Conservation (phyloP, 495 filamentous ascomycete species). For the Aspergillus kassunensis region DNA sequence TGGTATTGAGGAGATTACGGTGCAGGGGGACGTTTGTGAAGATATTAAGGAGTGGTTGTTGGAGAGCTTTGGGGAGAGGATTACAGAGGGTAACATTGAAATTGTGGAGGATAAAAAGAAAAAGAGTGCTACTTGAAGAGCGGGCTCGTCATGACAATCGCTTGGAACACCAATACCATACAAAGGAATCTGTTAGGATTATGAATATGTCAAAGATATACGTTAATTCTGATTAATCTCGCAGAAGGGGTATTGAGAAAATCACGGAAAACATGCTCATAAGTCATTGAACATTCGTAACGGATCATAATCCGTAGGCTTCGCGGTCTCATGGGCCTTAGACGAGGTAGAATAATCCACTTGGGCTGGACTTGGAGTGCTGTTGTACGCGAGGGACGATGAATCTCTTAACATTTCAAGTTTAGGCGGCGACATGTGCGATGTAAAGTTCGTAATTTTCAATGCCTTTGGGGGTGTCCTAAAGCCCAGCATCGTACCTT, state of each 20-base stretch:
- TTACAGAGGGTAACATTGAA: conserved; percentile 94
- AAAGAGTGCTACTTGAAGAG: conserved; percentile 35
- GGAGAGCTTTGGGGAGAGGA: conserved; percentile 73
- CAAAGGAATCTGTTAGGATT: not conserved
- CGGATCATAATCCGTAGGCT: conserved; percentile 24
- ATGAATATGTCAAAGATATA: not conserved
- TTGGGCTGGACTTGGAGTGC: conserved; percentile 7
- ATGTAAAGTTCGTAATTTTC: not conserved
- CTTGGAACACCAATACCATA: not conserved
- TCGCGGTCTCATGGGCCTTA: not conserved
- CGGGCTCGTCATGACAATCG: conserved; percentile 23
- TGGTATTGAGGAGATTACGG: conserved; percentile 92
- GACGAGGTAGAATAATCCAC: conserved; percentile 8
- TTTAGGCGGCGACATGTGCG: not conserved
- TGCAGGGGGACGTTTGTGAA: conserved; percentile 94
- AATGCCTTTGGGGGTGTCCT: not conserved
- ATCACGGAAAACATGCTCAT: conserved; percentile 14
- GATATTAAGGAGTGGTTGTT: conserved; percentile 88
- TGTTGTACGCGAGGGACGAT: conserved; percentile 19
- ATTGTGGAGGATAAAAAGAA: conserved; percentile 92
- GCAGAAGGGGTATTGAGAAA: not conserved
- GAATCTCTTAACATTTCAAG: too few species aligned
- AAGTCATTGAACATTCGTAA: conserved; percentile 34
- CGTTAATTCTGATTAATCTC: not conserved
- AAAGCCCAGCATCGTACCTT: not conserved